Percentiles rank a stretch among this genome's conserved stretches.
Evolutionary conservation across 164 flowering plant genomes (phyloP).

Genomic region (Houttuynia cordata): DNA sequence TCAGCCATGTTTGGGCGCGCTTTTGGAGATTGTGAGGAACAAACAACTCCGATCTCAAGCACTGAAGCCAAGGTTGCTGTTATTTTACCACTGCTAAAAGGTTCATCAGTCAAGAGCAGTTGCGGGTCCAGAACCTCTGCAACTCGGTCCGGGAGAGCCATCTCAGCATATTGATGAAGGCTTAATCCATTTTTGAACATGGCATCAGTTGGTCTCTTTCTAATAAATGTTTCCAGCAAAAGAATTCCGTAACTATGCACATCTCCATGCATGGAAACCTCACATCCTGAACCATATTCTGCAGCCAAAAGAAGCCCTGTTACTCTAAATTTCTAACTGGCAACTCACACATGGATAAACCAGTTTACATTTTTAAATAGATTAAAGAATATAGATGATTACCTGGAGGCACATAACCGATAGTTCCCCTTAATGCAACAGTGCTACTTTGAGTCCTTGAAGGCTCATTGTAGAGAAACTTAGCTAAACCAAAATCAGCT

Average conservation of each 20-base stretch:
- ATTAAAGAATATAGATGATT: neutral
- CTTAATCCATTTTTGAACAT: neutral
- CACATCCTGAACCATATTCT: constrained; percentile 5
- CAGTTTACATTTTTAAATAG: no score
- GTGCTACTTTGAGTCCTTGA: constrained; percentile 5
- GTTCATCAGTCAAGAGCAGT: neutral
- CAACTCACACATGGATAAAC: neutral
- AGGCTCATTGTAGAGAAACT: neutral
- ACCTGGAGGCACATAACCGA: constrained; percentile 21
- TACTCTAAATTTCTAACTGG: neutral
- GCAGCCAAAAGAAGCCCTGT: neutral
- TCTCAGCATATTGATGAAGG: neutral
- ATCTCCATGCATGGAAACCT: constrained; percentile 4
- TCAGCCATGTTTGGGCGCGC: neutral
- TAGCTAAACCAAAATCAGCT: constrained; percentile 14
- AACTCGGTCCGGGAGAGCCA: neutral
- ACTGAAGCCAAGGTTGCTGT: neutral
- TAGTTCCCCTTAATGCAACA: constrained; percentile 6
- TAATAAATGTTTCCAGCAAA: constrained; percentile 6
- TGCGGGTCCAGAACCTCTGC: neutral
- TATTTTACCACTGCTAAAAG: neutral
- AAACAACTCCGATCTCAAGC: neutral
- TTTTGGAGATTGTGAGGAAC: neutral
- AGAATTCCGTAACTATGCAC: constrained; percentile 7
- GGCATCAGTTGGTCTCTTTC: constrained; percentile 6